phyloP scores from a whole-genome alignment of 2,329 filamentous ascomycete genomes.

The Botrytis elliptica region DNA sequence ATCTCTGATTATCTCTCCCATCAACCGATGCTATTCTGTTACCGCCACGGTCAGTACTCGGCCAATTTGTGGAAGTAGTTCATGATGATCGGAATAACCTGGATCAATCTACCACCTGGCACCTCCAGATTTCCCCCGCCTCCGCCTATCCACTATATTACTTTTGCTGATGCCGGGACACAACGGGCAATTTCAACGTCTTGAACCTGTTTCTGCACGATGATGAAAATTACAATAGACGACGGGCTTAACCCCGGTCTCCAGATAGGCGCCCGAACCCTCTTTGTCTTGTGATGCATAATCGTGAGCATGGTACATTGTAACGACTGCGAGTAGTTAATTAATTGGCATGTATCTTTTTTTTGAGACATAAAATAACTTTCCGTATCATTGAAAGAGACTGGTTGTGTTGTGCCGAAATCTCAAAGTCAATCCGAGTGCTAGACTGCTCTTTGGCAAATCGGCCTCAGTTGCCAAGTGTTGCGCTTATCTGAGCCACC shows the following conservation, averaged over 20 bases:
- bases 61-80: not conserved
- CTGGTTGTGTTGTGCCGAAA: not conserved
- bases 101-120: not conserved
- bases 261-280: not conserved
- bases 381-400: not conserved
- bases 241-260: not conserved
- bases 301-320: not conserved
- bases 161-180: not conserved
- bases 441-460: not conserved
- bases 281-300: too few relatives aligned
- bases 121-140: not conserved
- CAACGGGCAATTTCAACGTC: not conserved
- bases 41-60: not conserved
- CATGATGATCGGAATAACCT: not conserved
- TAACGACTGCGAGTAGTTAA: not conserved
- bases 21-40: not conserved
- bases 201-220: constrained; percentile 9
- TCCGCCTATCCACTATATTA: not conserved
- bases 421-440: not conserved
- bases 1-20: not conserved
- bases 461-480: not conserved
- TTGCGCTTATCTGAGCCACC: not conserved
- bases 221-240: not conserved
- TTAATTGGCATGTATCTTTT: not conserved
- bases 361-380: not conserved